These are phyloP conservation scores for Debaryomyces nepalensis DNA, from an alignment of 1,139 yeast genomes.

Conservation along the genomic window DNA sequence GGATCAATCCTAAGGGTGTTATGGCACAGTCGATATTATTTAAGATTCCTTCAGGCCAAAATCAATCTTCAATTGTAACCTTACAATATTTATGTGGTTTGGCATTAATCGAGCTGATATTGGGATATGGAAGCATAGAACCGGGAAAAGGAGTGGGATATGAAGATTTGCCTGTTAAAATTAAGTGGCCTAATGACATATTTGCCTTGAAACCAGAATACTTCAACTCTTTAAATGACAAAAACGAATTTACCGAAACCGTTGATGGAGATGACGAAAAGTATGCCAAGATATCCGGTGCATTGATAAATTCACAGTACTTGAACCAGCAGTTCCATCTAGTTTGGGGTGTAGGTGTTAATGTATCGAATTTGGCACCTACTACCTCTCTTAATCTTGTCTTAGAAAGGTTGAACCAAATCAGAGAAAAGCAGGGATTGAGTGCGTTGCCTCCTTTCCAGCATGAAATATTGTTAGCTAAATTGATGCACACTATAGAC, in stretches of 20 bases:
- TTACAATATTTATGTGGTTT: constrained; percentile 85
- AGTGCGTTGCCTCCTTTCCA: constrained; percentile 52
- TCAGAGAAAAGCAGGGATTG: constrained; percentile 46
- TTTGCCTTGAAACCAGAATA: constrained; percentile 73
- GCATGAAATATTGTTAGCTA: constrained; percentile 72
- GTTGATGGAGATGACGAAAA: constrained; percentile 50
- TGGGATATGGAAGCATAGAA: constrained; percentile 55
- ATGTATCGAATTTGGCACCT: constrained; percentile 85
- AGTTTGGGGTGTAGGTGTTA: constrained; percentile 85
- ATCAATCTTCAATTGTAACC: constrained; percentile 59
- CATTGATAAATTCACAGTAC: constrained; percentile 79
- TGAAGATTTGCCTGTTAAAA: constrained; percentile 72
- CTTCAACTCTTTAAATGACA: constrained; percentile 34
- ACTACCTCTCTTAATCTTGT: constrained; percentile 84
- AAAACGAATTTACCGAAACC: constrained; percentile 35
- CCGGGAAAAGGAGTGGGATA: constrained; percentile 57
- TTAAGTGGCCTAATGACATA: constrained; percentile 98
- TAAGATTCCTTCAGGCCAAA: constrained; percentile 57
- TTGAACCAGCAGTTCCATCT: constrained; percentile 61
- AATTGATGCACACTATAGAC: constrained; percentile 68
- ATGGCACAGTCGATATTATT: constrained; percentile 79
- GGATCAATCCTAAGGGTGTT: constrained; percentile 95
- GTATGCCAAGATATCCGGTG: constrained; percentile 81
- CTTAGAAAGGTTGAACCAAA: constrained; percentile 59
- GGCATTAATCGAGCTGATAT: constrained; percentile 80